Percentiles rank a stretch among this genome's conserved stretches.
Evolutionary conservation across 371 early-diverging fungal species (phyloP).

Genomic region (Lichtheimia ornata): DNA sequence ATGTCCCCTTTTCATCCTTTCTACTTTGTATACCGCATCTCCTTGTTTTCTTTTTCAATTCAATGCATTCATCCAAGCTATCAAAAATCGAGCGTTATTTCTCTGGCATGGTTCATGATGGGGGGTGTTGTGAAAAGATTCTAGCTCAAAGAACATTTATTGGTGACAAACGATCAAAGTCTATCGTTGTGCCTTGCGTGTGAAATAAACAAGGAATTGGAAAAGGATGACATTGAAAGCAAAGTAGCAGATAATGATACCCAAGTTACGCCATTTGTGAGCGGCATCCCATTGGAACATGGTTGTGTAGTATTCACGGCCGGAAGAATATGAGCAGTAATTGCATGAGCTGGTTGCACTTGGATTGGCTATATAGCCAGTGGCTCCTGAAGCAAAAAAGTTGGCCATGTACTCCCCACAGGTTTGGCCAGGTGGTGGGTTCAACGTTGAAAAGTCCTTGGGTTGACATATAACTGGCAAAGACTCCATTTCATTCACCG

Average conservation of each 20-base stretch:
- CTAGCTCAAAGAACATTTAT: not conserved
- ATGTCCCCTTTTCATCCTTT: too few species aligned
- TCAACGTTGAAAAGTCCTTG: slow-evolving; percentile 50
- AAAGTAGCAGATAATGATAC: slow-evolving; percentile 54
- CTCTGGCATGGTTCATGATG: too few species aligned
- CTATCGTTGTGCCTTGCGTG: slow-evolving; percentile 29
- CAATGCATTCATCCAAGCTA: too few species aligned
- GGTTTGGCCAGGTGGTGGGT: slow-evolving; percentile 63
- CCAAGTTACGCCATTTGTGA: slow-evolving; percentile 70
- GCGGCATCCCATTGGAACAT: slow-evolving; percentile 60
- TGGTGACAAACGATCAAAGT: not conserved
- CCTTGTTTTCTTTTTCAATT: too few species aligned
- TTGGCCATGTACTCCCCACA: slow-evolving; percentile 66
- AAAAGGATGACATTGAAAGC: slow-evolving; percentile 51
- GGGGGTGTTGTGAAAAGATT: too few species aligned
- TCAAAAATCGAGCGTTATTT: too few species aligned
- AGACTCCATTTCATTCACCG: slow-evolving; percentile 66
- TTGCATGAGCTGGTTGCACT: slow-evolving; percentile 55
- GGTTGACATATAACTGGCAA: slow-evolving; percentile 53
- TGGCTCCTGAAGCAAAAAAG: slow-evolving; percentile 45
- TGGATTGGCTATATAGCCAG: slow-evolving; percentile 61
- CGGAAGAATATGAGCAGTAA: slow-evolving; percentile 65
- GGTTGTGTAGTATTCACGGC: slow-evolving; percentile 58
- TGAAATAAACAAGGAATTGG: slow-evolving; percentile 30
- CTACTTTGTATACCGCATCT: too few species aligned